phyloP scores from a whole-genome alignment of 331 rosid species.

The Quercus lobata region DNA sequence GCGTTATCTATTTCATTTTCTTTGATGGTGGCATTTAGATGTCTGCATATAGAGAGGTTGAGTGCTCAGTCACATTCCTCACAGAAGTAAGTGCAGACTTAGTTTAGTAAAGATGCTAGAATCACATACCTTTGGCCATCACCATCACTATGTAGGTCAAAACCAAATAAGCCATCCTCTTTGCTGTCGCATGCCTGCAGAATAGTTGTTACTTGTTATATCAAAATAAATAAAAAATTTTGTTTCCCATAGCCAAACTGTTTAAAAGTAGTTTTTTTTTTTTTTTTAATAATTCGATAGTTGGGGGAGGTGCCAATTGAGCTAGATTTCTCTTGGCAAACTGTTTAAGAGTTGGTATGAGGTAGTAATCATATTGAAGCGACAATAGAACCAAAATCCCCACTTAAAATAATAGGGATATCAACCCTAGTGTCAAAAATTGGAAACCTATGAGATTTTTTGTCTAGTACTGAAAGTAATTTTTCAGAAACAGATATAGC shows the following conservation, averaged over 20 bases:
- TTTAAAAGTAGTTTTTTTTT: no score
- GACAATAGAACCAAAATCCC: background rate
- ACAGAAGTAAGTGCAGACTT: background rate
- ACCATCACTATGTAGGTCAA: conserved; percentile 93
- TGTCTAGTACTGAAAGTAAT: no score
- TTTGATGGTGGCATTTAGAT: conserved; percentile 61
- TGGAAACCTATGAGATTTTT: background rate
- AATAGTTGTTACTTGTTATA: conserved; percentile 5
- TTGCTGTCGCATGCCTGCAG: conserved; percentile 73
- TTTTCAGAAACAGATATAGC: background rate
- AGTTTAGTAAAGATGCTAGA: conserved; percentile 12
- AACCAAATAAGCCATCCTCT: conserved; percentile 82
- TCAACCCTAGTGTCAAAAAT: conserved; percentile 3
- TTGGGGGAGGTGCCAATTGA: no score
- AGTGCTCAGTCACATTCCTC: conserved; percentile 14
- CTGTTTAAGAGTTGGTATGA: conserved; percentile 7
- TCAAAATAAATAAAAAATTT: conserved; percentile 4
- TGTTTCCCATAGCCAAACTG: background rate
- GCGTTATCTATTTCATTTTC: conserved; percentile 41
- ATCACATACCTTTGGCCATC: conserved; percentile 66
- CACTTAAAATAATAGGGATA: background rate
- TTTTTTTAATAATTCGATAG: no score
- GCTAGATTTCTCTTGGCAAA: background rate
- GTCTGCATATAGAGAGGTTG: conserved; percentile 49
- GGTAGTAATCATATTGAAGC: background rate